phyloP scores from a whole-genome alignment of 2,329 filamentous ascomycete genomes.

The Aspergillus latus region DNA sequence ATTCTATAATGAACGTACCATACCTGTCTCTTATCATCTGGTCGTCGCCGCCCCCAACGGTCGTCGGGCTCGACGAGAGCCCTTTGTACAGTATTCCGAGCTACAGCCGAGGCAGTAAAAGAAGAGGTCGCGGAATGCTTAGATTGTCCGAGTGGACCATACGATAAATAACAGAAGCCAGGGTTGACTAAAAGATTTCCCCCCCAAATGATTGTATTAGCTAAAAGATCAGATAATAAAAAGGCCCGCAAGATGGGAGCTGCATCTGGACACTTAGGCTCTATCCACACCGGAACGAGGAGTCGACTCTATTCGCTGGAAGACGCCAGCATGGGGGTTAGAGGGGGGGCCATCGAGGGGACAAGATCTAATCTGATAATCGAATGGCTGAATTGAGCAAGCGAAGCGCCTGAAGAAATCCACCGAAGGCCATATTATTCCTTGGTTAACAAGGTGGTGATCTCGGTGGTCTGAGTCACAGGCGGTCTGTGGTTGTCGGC shows the following conservation, averaged over 20 bases:
- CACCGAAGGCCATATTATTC: neutral
- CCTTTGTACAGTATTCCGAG: too few species aligned
- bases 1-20: conserved; percentile 24
- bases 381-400: conserved; percentile 2
- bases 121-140: neutral
- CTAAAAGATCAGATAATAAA: conserved; percentile 27
- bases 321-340: conserved; percentile 1
- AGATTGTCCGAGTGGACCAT: neutral
- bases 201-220: conserved; percentile 9
- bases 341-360: neutral
- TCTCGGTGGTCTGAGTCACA: conserved; percentile 17
- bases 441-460: conserved; percentile 2
- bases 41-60: neutral
- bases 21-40: neutral
- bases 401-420: neutral
- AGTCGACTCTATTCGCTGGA: conserved; percentile 16
- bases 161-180: neutral
- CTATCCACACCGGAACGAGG: conserved; percentile 16
- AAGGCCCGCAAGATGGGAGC: conserved; percentile 4
- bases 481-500: conserved; percentile 13
- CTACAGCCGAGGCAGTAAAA: too few species aligned
- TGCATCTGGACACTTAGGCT: conserved; percentile 18
- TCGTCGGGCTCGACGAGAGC: too few species aligned
- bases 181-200: neutral
- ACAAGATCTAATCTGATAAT: conserved; percentile 19